A percentile compares a stretch with the other conserved stretches of the same genome.
These are phyloP conservation scores for Lactifluus pinguis DNA, from an alignment of 768 basidiomycete species.

Conservation along the genomic window DNA sequence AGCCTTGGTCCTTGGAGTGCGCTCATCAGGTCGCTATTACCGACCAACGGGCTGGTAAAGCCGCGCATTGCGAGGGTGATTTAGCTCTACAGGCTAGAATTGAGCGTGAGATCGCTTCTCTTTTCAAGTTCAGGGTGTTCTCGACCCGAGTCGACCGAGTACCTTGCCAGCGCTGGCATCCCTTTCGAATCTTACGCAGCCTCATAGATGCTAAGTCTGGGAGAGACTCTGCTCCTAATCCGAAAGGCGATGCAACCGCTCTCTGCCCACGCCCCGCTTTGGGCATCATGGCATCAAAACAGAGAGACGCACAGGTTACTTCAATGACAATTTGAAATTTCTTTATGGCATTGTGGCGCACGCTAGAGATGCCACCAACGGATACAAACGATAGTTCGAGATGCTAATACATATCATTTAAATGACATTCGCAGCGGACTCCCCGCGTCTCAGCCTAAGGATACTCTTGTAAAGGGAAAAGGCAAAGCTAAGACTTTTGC, in stretches of 20 bases:
- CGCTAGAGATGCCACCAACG: neutral
- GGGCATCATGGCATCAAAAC: neutral
- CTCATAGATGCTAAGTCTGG: neutral
- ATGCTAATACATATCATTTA: neutral
- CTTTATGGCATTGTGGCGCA: neutral
- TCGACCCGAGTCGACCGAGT: neutral
- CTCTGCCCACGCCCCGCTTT: too few relatives aligned
- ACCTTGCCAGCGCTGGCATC: neutral
- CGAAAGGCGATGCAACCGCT: neutral
- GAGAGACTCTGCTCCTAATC: neutral
- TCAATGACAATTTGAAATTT: neutral
- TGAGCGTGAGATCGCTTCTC: neutral
- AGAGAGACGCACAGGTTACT: neutral
- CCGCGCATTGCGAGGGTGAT: neutral
- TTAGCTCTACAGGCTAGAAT: neutral
- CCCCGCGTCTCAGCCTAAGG: neutral
- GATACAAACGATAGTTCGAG: neutral
- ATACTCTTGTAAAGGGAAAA: neutral
- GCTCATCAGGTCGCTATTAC: neutral
- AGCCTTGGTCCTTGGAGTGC: neutral
- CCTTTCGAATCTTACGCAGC: too few relatives aligned
- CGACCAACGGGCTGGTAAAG: neutral
- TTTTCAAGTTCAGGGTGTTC: neutral
- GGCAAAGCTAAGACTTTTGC: neutral
- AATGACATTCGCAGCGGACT: neutral